phyloP scores from a whole-genome alignment of 139 green algal genomes.

The Coelastrella sp. region DNA sequence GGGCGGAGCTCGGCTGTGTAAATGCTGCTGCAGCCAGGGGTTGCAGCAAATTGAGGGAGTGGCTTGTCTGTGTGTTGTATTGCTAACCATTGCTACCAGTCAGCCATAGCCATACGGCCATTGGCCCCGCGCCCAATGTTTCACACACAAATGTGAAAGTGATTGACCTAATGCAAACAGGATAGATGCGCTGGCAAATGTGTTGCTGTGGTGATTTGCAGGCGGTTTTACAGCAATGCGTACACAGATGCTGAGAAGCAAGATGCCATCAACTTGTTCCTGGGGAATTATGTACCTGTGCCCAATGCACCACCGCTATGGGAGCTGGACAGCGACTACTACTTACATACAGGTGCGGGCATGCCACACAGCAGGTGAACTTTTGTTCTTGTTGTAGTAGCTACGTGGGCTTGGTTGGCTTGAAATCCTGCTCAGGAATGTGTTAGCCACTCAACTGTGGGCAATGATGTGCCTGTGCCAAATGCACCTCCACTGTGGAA shows the following conservation, averaged over 20 bases:
- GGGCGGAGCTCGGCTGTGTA: too few relatives aligned
- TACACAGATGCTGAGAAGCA: constrained; percentile 95
- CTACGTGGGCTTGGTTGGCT: too few relatives aligned
- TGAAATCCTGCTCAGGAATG: too few relatives aligned
- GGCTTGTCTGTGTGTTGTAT: not conserved
- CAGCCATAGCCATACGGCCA: not conserved
- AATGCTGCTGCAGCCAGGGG: too few relatives aligned
- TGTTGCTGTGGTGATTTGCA: constrained; percentile 2
- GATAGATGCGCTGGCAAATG: too few relatives aligned
- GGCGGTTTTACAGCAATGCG: constrained; percentile 92
- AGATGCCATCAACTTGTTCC: constrained; percentile 96
- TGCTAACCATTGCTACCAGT: not conserved
- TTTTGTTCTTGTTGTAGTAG: too few relatives aligned
- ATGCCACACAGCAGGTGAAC: too few relatives aligned
- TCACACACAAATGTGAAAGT: not conserved
- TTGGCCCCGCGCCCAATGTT: not conserved
- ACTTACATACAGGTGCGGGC: constrained; percentile 72
- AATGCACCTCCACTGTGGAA: constrained; percentile 84
- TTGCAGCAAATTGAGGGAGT: too few relatives aligned
- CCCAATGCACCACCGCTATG: constrained; percentile 78
- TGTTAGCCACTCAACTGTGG: constrained; percentile 68
- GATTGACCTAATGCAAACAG: too few relatives aligned
- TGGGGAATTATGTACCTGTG: constrained; percentile 72
- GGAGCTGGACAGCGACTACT: constrained; percentile 88
- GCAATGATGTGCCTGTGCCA: constrained; percentile 60